Percentiles rank a stretch among this genome's conserved stretches.
phyloP scores from a whole-genome alignment of 2,329 filamentous ascomycete species.

The Diplocarpon rosae region DNA sequence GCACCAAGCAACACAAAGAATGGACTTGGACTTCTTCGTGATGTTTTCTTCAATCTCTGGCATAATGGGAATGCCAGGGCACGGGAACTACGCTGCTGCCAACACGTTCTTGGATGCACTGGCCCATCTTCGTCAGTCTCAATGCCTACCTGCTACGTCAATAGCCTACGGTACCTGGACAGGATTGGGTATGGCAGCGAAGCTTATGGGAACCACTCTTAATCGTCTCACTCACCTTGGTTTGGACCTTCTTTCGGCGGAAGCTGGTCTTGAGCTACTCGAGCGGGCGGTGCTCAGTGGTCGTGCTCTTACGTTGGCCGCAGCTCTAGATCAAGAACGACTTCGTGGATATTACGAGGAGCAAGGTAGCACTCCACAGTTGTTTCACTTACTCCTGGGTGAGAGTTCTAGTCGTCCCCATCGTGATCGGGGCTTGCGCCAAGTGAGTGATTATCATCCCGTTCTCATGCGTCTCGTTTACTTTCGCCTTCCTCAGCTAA shows the following conservation, averaged over 20 bases:
- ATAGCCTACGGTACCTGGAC: not conserved
- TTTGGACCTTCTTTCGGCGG: not conserved
- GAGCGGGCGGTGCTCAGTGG: not conserved
- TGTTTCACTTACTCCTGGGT: not conserved
- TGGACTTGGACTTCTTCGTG: conserved; percentile 30
- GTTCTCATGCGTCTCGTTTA: no score
- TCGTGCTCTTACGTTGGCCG: not conserved
- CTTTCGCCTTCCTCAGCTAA: no score
- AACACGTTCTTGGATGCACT: conserved; percentile 9
- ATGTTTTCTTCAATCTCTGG: conserved; percentile 27
- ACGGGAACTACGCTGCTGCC: conserved; percentile 8
- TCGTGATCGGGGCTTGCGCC: not conserved
- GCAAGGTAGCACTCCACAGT: not conserved
- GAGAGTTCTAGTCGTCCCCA: not conserved
- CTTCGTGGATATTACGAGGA: not conserved
- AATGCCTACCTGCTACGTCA: conserved; percentile 16
- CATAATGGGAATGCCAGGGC: conserved; percentile 18
- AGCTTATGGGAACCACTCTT: not conserved
- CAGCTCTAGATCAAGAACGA: not conserved
- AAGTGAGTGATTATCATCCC: not conserved
- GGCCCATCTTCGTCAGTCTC: conserved; percentile 10
- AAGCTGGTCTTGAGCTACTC: not conserved
- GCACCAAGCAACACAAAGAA: conserved; percentile 26
- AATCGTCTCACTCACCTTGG: not conserved
- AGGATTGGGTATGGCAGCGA: not conserved